Evolutionary conservation across 2,329 filamentous ascomycete genomes (phyloP), one percentile per base, ranked within the genome.

Genomic region (Colletotrichum tabaci): DNA sequence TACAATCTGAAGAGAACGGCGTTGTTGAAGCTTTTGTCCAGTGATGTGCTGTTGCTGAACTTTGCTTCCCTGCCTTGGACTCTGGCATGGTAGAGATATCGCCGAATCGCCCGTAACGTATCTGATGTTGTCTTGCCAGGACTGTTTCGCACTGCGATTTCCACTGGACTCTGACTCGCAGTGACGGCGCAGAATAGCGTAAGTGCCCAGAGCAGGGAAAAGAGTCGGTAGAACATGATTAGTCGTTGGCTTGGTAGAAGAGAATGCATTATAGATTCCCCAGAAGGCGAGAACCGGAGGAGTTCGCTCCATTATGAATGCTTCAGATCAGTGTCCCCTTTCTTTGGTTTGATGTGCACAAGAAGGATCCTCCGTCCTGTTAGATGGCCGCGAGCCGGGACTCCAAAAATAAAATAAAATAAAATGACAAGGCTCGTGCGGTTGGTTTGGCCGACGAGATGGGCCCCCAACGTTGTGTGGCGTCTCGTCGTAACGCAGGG

Each of bases 1-100:
- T 66, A 80, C 79, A 75, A 76, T 53, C 76, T 81, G 60, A 84
- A 80, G 13, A 86, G 75, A 0, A 77, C 77, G 0, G 82, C 81
- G n/a, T 78, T 80, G 52, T 80, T 76, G 80, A 82, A 85, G 66
- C 80, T 83, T 60, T 78, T 80, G 67, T 83, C 80, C n/a, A 86
- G 74, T 15, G 75, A 75, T 0, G 78, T 79, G 60, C 76, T 79
- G 58, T 80, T 81, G 40, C 56, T 64, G 56, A 66, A 70, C 18
- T 70, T 61, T 5, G 44, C 30, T 8, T 65, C n/a, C 15, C 66
- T 23, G 5, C 70, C 49, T 7, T 71, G 18, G 4, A 70, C n/a
- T 12, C 56, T 46, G 1, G 66, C 66, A 16, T 66, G 58, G 15
- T 52, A 40, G n/a, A 72, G 67, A 10, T 52, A 21, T 30, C 66